Conservation (phyloP, 2,329 filamentous ascomycete genomes). For the Coniella vitis region DNA sequence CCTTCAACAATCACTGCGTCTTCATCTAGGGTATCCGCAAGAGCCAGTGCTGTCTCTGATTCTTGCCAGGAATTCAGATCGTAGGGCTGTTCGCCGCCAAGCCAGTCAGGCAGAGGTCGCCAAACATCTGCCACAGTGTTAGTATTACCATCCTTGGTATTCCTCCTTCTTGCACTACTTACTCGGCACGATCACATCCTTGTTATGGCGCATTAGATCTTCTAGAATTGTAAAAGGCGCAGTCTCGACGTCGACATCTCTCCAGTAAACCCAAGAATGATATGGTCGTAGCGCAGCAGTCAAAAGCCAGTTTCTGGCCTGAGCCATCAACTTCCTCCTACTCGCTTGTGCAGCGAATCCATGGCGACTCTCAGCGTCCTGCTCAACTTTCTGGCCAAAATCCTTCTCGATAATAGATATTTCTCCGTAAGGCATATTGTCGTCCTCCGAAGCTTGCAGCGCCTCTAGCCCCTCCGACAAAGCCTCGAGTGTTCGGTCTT, state of each 20-base stretch:
- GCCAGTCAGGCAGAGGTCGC: conserved; percentile 97
- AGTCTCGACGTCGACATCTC: conserved; percentile 96
- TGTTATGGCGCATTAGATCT: conserved; percentile 97
- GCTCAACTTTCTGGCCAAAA: conserved; percentile 95
- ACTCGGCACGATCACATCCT: conserved; percentile 98
- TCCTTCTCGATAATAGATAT: conserved; percentile 98
- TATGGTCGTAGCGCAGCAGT: conserved; percentile 89
- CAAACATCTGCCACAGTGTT: conserved; percentile 68
- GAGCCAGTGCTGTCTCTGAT: conserved; percentile 87
- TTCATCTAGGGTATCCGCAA: conserved; percentile 92
- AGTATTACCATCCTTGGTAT: background rate
- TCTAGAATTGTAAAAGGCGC: conserved; percentile 95
- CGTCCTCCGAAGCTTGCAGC: conserved; percentile 73
- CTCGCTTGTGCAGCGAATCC: conserved; percentile 94
- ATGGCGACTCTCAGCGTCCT: conserved; percentile 95
- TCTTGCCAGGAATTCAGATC: conserved; percentile 99
- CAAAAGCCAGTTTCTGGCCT: conserved; percentile 93
- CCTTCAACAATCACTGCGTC: conserved; percentile 98
- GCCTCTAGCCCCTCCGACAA: conserved; percentile 69
- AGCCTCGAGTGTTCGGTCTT: conserved; percentile 76
- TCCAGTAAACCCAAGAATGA: conserved; percentile 99
- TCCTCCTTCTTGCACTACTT: conserved; percentile 36
- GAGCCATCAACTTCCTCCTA: conserved; percentile 93
- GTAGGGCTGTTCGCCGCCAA: conserved; percentile 96
- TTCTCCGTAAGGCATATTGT: conserved; percentile 81